phyloP scores from a whole-genome alignment of 768 basidiomycete species.

The Panaeolus papilionaceus region DNA sequence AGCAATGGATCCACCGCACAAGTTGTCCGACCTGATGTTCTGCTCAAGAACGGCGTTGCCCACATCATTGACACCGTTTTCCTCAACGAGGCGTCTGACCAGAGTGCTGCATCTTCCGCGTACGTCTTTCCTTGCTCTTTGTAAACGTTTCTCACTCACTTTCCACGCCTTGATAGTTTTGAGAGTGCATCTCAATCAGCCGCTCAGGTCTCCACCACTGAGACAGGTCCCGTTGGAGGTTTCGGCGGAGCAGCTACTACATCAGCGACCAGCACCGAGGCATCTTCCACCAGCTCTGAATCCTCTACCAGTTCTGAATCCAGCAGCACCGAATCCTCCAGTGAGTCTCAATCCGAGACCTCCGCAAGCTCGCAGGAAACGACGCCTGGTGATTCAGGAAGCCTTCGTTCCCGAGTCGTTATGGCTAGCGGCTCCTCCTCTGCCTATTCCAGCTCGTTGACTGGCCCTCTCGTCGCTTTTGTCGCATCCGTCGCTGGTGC shows the following conservation, averaged over 20 bases:
- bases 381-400: not conserved
- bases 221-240: conserved; percentile 47
- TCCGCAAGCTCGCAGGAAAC: not conserved
- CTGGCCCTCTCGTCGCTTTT: not conserved
- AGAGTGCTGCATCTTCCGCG: conserved; percentile 57
- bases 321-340: not conserved
- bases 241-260: not conserved
- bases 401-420: not conserved
- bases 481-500: not conserved
- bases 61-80: conserved; percentile 67
- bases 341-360: not conserved
- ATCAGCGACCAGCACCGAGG: conserved; percentile 2
- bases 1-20: conserved; percentile 38
- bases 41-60: conserved; percentile 71
- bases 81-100: conserved; percentile 47
- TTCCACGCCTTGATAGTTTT: conserved; percentile 28
- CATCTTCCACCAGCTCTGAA: conserved; percentile 16
- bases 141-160: not conserved
- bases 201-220: conserved; percentile 42
- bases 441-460: not conserved
- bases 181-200: conserved; percentile 54
- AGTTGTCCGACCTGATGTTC: conserved; percentile 63
- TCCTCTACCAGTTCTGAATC: conserved; percentile 8
- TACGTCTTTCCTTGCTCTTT: conserved; percentile 37
- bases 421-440: not conserved